Evolutionary conservation across 306 rosid genomes (phyloP), one percentile per base, ranked within the genome.

Genomic region (Spatholobus suberectus): DNA sequence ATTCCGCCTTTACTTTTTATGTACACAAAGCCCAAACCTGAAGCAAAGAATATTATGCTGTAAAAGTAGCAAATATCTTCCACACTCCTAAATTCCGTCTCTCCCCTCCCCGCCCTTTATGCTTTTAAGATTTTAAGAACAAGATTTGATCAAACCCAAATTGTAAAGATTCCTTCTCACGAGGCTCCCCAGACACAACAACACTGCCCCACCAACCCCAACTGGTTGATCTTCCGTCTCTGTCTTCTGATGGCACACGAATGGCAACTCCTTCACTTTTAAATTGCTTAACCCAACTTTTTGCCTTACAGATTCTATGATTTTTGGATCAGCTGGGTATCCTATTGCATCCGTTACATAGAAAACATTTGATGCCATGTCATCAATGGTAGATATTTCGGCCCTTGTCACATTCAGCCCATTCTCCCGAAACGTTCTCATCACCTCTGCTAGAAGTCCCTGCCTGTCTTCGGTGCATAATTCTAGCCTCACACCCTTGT

Each of bases 141-240:
- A 92, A 14, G 98, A 94, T 88, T 92, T 87, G 86, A 96, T 96
- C 67, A 92, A 86, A 20, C 99, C 97, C 89, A 96, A 91, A 85
- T 91, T 96, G 94, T 90, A 92, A 0, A 96, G 97, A 89, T 96
- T 96, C 96, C 93, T 92, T 77, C 92, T 92, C 87, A 96, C 90
- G 43, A 96, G 67, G 98, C 97, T 91, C 71, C 99, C 97, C 12
- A 96, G 92, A 38, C 96, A 91, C 14, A 96, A 85, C 85, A 96
- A 62, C 77, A 93, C 96, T 24, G 99, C 89, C 89, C 98, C 98
- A 72, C 99, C 98, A 65, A 87, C 96, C 73, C 98, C 94, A 54
- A 84, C 92, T 8, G 89, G 73, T 51, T 85, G 88, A 62, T 91
- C 96, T 37, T 91, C 98, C 65, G 90, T 81, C 23, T 88, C 95